phyloP scores from a whole-genome alignment of 2,329 filamentous ascomycete genomes.

The Verticillium klebahnii region DNA sequence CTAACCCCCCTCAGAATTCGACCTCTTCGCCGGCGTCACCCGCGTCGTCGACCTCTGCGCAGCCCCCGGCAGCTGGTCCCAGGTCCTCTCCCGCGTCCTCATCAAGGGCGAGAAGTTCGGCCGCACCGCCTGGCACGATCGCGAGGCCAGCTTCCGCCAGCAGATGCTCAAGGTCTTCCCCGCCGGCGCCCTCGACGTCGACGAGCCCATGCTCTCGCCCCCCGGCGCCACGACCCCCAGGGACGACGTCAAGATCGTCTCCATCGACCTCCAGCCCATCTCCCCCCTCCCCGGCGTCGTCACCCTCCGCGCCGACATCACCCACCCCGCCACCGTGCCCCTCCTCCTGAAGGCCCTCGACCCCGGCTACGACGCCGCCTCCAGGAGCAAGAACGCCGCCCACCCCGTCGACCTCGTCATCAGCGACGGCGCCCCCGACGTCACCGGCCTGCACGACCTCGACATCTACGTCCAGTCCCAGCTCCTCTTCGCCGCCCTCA shows the following conservation, averaged over 20 bases:
- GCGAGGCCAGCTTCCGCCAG: conserved; percentile 62
- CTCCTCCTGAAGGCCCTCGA: conserved; percentile 83
- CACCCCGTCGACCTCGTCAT: conserved; percentile 89
- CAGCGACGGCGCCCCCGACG: conserved; percentile 92
- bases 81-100: conserved; percentile 87
- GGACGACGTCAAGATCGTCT: conserved; percentile 84
- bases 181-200: conserved; percentile 15
- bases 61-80: conserved; percentile 94
- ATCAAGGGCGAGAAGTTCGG: conserved; percentile 94
- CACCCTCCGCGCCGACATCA: conserved; percentile 92
- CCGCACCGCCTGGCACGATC: conserved; percentile 79
- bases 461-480: conserved; percentile 98
- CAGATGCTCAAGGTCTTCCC: conserved; percentile 51
- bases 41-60: conserved; percentile 95
- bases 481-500: conserved; percentile 88
- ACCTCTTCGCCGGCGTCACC: conserved; percentile 85
- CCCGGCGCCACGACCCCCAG: background rate
- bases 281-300: conserved; percentile 88
- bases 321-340: conserved; percentile 91
- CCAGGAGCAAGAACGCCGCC: conserved; percentile 47
- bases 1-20: conserved; percentile 62
- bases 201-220: conserved; percentile 6
- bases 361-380: conserved; percentile 54
- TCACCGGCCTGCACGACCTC: conserved; percentile 92
- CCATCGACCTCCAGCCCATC: conserved; percentile 95